phyloP scores from a whole-genome alignment of 1,139 yeast species.

The Protomyces macrosporus region DNA sequence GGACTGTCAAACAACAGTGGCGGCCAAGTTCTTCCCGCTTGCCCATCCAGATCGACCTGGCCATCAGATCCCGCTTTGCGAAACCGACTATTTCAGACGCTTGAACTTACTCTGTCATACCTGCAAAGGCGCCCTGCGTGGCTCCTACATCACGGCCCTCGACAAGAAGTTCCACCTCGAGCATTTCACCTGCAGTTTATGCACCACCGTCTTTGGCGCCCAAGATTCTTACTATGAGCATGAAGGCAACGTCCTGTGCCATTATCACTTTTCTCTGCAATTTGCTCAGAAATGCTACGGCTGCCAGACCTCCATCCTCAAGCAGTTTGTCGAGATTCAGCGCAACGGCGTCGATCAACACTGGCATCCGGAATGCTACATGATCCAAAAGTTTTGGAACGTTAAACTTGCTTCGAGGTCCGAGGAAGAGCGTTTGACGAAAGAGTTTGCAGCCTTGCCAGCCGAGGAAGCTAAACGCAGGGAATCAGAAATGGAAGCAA shows the following conservation, averaged over 20 bases:
- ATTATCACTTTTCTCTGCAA: conserved; percentile 77
- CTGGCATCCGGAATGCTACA: conserved; percentile 99
- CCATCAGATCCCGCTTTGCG: conserved; percentile 73
- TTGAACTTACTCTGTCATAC: conserved; percentile 75
- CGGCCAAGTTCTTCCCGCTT: conserved; percentile 47
- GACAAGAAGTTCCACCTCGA: conserved; percentile 91
- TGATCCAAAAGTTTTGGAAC: conserved; percentile 96
- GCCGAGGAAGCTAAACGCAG: conserved; percentile 52
- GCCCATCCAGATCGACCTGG: conserved; percentile 39
- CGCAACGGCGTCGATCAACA: conserved; percentile 92
- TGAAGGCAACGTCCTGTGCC: conserved; percentile 76
- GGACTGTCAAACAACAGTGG: conserved; percentile 34
- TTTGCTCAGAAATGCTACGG: conserved; percentile 92
- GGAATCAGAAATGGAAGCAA: conserved; percentile 62
- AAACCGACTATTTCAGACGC: conserved; percentile 82
- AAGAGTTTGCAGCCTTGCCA: conserved; percentile 39
- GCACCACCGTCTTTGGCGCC: conserved; percentile 80
- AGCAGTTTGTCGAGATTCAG: conserved; percentile 87
- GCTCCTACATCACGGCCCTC: conserved; percentile 89
- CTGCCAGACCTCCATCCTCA: conserved; percentile 82
- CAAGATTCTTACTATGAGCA: conserved; percentile 93
- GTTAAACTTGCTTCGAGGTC: conserved; percentile 55
- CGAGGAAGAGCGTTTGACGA: conserved; percentile 3
- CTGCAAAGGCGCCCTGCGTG: conserved; percentile 80
- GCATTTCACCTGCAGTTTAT: conserved; percentile 87